Base-by-base conservation (phyloP, 371 early-diverging fungal genomes). In the Fennellomyces sp. region DNA sequence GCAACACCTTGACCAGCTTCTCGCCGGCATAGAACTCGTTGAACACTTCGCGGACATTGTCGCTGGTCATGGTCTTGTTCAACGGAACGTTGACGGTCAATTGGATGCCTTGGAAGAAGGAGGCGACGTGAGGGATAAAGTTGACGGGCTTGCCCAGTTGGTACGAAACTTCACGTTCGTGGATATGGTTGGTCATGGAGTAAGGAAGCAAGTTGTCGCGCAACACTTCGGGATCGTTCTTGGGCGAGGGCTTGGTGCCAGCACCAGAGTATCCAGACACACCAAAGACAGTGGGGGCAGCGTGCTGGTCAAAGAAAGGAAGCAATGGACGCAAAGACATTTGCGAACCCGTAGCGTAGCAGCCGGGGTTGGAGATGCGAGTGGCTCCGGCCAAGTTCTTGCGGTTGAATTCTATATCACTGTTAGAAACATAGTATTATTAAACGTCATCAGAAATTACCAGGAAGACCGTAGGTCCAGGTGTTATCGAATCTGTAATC, bases 201-300 rank as follows among this genome's bases (percentile, higher is more conserved):
- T 98, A 98, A 6, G 96, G 93, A 41, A 97, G 86, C 45, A 98
- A 52, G 72, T 96, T 97, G 73, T 97, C 92, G 31, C 72, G 72
- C 41, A 97, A 82, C 56, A 91, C 86, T 26, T 80, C 84, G 42
- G 90, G 84, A 66, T 98, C 94, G 75, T 97, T 98, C 77, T 96
- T 97, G 63, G 91, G 91, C 42, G 92, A 91, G 28, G 97, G 95
- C 64, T 90, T 94, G 55, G 97, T 97, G 19, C 98, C 98, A 12
- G 98, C 98, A 27, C 98, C 98, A 63, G 92, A 92, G 81, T 97
- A 97, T 7, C 98, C 98, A 29, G 94, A 94, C 1, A 97, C 95
- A 52, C 98, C 98, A 84, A 97, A 96, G 38, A 97, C 86, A 29
- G 93, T 90, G 19, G 91, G 90, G 8, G 78, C 70, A 5, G 75